Percentiles rank a stretch among this genome's conserved stretches.
These are phyloP conservation scores for Chaetoscypha palmicola DNA, from an alignment of 2,329 filamentous ascomycete species.

Conservation along the genomic window DNA sequence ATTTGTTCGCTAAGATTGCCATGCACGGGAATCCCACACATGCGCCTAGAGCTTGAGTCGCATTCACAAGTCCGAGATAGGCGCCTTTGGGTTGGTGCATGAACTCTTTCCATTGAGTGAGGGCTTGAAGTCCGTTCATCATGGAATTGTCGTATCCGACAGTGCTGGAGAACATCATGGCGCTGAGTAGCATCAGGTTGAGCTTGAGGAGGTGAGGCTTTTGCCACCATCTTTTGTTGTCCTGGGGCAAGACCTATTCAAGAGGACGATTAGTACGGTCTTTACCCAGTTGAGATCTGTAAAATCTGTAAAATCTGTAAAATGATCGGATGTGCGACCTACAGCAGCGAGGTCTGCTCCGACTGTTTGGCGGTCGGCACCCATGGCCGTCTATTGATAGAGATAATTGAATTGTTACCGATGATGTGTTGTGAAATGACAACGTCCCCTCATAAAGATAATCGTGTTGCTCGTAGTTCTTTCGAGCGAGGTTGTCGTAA, in stretches of 20 bases:
- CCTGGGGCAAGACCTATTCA: slow-evolving; percentile 7
- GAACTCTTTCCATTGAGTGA: slow-evolving; percentile 30
- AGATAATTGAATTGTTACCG: no score
- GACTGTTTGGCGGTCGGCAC: no score
- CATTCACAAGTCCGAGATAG: slow-evolving; percentile 6
- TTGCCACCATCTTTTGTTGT: slow-evolving; percentile 17
- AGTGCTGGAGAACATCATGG: slow-evolving; percentile 4
- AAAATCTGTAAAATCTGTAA: not conserved
- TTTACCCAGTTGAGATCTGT: not conserved
- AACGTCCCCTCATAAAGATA: no score
- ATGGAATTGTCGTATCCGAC: slow-evolving; percentile 16
- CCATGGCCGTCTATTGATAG: no score
- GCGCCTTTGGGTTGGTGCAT: slow-evolving; percentile 8
- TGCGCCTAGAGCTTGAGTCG: slow-evolving; percentile 5
- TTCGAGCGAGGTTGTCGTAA: no score
- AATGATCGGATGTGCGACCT: not conserved
- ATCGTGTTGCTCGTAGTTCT: no score
- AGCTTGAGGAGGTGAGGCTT: slow-evolving; percentile 13
- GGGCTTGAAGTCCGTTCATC: slow-evolving; percentile 31
- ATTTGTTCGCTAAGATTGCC: slow-evolving; percentile 20
- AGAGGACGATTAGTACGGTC: not conserved
- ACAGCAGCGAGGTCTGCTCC: no score
- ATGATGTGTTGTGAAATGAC: no score
- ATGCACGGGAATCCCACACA: not conserved
- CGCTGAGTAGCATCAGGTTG: slow-evolving; percentile 8